phyloP scores from a whole-genome alignment of 148 eudicot genomes.

The Agrostemma githago region DNA sequence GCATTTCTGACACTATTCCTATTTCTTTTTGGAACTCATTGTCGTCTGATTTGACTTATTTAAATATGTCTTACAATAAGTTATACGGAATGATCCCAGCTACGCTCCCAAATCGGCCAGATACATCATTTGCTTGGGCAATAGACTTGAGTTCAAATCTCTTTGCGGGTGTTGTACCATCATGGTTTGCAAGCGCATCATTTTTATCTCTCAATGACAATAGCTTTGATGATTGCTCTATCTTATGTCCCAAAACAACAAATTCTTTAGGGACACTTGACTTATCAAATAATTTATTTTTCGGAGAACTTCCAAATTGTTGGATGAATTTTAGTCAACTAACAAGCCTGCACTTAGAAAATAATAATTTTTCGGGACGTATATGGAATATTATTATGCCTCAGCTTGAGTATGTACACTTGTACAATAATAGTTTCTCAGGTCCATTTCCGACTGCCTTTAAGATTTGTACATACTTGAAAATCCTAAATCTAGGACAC shows the following conservation, averaged over 20 bases:
- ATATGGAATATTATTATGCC: not conserved
- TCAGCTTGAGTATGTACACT: slow-evolving; percentile 9
- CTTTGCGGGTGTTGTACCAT: slow-evolving; percentile 18
- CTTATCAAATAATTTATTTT: slow-evolving; percentile 22
- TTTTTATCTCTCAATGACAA: slow-evolving; percentile 5
- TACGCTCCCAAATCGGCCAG: not conserved
- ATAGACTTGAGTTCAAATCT: slow-evolving; percentile 17
- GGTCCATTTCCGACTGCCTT: slow-evolving; percentile 1
- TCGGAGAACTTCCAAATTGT: slow-evolving; percentile 21
- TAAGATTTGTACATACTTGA: not conserved
- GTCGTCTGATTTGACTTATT: not conserved
- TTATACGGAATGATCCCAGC: slow-evolving; percentile 7
- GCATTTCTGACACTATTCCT: slow-evolving; percentile 15
- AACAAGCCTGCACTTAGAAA: not conserved
- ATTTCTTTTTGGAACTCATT: slow-evolving; percentile 10
- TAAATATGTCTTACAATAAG: slow-evolving; percentile 20
- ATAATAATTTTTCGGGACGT: not conserved
- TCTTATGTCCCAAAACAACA: slow-evolving; percentile 16
- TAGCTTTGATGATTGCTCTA: not conserved
- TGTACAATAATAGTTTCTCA: slow-evolving; percentile 15
- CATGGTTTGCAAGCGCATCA: not conserved
- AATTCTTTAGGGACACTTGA: not conserved
- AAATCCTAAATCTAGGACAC: not conserved
- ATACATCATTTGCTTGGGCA: not conserved
- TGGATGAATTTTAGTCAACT: not conserved